Base-by-base conservation (phyloP, 2,329 filamentous ascomycete species). In the Ophiostoma australiae region DNA sequence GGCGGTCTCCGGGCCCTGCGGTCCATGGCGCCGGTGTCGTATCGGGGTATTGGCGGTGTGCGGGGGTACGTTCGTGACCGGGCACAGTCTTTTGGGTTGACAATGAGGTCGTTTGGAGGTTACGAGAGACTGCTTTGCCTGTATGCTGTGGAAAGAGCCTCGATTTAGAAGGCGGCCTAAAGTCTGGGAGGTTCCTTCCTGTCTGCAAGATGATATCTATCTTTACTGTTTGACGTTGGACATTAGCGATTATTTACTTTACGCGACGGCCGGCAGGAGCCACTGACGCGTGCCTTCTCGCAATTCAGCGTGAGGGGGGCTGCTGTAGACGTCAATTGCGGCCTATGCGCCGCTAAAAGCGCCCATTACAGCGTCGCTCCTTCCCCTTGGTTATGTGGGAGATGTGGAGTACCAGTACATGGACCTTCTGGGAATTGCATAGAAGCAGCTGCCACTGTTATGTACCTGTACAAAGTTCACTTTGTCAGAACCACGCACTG, bases 181-280 rank as follows among this genome's bases (percentile, higher is more conserved):
- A 23, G 5, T 8, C 7, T 65, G 17, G 31, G 61, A 13, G 8
- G 61, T 65, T 65, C 61, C 33, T 65, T 65, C 61, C 17, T 65
- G 11, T 17, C 4, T 37, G 61, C 55, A 23, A 31, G n/a, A 31
- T 61, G 11, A 15, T 27, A 11, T 61, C 69, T 72, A 70, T 70
- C 68, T 70, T 69, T 67, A 10, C 39, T 20, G 31, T 37, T 63
- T 63, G 23, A 63, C 58, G 58, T 63, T 33, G 58, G 27, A 33
- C 27, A 8, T 35, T n/a, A 15, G 5, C 61, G 61, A 31, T 17
- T 35, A 65, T 35, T 37, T 35, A n/a, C 61, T 35, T 31, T 65
- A 70, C 71, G 71, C 70, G 71, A 70, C 69, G 67, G 71, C 48
- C 69, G 67, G 71, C 48, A 69, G 33, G 61, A 63, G 67, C 71